Conservation (phyloP, 2,329 filamentous ascomycete genomes). For the Trichoderma guizhouense region DNA sequence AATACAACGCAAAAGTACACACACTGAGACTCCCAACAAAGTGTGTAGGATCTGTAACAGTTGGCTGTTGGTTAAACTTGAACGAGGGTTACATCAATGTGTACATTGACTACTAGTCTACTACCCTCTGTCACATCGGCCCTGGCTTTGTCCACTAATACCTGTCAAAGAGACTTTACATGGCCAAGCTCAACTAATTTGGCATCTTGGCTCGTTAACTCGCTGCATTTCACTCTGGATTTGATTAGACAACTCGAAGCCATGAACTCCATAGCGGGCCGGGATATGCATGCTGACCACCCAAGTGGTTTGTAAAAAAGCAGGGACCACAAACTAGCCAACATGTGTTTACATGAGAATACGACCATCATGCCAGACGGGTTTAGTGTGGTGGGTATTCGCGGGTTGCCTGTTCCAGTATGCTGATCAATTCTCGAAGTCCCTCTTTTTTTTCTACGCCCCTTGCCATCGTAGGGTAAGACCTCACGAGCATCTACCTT, state of each 20-base stretch:
- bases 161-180: not conserved
- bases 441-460: no score
- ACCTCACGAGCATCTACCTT: no score
- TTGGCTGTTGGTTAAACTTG: not conserved
- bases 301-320: not conserved
- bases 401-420: no score
- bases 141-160: not conserved
- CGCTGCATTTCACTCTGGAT: not conserved
- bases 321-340: not conserved
- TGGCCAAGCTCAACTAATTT: not conserved
- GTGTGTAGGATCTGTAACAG: not conserved
- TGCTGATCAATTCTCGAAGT: no score
- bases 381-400: no score
- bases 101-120: not conserved
- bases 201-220: not conserved
- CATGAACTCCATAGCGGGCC: not conserved
- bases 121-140: not conserved
- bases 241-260: not conserved
- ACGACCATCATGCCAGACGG: no score
- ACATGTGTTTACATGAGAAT: not conserved
- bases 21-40: not conserved
- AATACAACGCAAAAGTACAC: not conserved
- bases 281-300: not conserved
- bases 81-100: not conserved
- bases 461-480: no score